Percentiles rank a stretch among this genome's conserved stretches.
Conservation (phyloP, 441 rosid genomes). For the Populus tomentosa region DNA sequence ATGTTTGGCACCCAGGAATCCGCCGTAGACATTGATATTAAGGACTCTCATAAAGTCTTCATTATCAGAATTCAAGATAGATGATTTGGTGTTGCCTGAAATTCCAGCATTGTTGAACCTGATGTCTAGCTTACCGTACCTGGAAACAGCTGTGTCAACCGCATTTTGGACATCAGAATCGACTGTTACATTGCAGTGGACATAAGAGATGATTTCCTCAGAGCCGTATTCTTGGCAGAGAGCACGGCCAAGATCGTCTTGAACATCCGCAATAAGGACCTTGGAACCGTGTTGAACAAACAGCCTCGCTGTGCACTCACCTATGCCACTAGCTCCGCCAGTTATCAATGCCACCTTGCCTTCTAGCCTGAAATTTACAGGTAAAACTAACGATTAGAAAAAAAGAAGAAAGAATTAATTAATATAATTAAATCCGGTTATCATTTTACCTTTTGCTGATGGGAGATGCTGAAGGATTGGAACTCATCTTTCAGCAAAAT, state of each 20-base stretch:
- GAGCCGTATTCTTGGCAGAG: constrained; percentile 21
- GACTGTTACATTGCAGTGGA: constrained; percentile 31
- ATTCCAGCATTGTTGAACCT: constrained; percentile 39
- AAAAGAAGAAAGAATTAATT: no score
- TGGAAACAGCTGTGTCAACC: constrained; percentile 30
- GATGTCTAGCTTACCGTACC: constrained; percentile 42
- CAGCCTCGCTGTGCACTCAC: constrained; percentile 29
- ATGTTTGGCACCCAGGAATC: constrained; percentile 40
- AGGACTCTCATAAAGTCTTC: constrained; percentile 35
- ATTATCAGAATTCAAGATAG: constrained; percentile 6
- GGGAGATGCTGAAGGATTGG: background rate
- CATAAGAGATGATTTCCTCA: constrained; percentile 13
- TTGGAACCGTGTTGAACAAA: constrained; percentile 40
- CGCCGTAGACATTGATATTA: constrained; percentile 31
- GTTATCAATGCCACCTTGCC: constrained; percentile 48
- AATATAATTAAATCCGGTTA: background rate
- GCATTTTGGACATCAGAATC: constrained; percentile 28
- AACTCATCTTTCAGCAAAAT: background rate
- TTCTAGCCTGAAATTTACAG: constrained; percentile 25
- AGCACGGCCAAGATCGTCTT: constrained; percentile 36
- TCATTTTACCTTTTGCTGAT: background rate
- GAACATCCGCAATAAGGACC: constrained; percentile 42
- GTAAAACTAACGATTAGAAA: background rate
- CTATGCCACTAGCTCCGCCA: constrained; percentile 47
- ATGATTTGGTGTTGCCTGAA: background rate